Percentiles rank a stretch among this genome's conserved stretches.
phyloP scores from a whole-genome alignment of 352 stramenopile species.

The Elongisporangium prolatum region DNA sequence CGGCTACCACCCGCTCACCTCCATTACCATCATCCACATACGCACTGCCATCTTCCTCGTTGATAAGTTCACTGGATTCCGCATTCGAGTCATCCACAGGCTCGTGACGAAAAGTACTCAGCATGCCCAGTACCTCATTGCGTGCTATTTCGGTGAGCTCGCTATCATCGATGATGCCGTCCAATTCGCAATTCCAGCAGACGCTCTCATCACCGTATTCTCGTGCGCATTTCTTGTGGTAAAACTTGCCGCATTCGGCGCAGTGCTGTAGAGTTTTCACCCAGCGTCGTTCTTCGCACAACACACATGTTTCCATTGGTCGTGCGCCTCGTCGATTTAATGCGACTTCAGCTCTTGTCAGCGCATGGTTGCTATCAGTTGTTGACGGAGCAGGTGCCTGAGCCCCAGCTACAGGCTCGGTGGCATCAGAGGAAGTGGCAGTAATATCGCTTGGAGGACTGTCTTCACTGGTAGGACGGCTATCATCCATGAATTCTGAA shows the following conservation, averaged over 20 bases:
- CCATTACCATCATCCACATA: not conserved
- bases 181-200: slow-evolving; percentile 75
- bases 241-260: slow-evolving; percentile 50
- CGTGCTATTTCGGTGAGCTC: slow-evolving; percentile 52
- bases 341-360: not conserved
- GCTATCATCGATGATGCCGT: slow-evolving; percentile 72
- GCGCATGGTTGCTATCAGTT: not conserved
- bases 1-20: not conserved
- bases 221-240: slow-evolving; percentile 63
- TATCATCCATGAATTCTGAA: not conserved
- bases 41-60: slow-evolving; percentile 7
- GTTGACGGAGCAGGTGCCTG: not conserved
- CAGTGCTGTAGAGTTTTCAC: slow-evolving; percentile 37
- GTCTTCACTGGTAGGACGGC: not conserved
- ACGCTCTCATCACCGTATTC: slow-evolving; percentile 64
- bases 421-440: not conserved
- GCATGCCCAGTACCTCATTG: slow-evolving; percentile 38
- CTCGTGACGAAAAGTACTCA: slow-evolving; percentile 31
- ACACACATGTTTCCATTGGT: slow-evolving; percentile 42
- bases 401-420: not conserved
- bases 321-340: not conserved
- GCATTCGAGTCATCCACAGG: slow-evolving; percentile 12
- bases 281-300: slow-evolving; percentile 47
- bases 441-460: not conserved
- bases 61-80: slow-evolving; percentile 3